Conservation (phyloP, 1,139 yeast species). For the Wickerhamomyces sp. region DNA sequence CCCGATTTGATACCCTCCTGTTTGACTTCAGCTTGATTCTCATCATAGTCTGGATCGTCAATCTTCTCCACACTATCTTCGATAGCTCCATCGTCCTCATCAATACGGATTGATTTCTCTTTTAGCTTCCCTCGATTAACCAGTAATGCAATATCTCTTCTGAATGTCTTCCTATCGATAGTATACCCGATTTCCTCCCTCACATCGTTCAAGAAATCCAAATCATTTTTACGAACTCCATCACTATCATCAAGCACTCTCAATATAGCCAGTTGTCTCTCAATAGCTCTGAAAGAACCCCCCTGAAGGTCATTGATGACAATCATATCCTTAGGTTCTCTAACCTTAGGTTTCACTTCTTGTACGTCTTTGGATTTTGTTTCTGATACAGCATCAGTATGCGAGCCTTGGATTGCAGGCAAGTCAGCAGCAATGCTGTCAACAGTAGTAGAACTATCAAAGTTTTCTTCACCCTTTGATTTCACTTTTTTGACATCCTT, state of each 20-base stretch:
- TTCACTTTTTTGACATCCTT: neutral
- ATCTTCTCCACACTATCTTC: neutral
- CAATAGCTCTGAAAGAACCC: constrained; percentile 28
- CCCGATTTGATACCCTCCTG: too few species aligned
- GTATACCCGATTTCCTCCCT: constrained; percentile 23
- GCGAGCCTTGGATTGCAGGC: neutral
- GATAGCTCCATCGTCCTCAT: constrained; percentile 3
- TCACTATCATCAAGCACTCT: constrained; percentile 25
- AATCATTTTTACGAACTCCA: constrained; percentile 30
- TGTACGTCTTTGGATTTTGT: constrained; percentile 2
- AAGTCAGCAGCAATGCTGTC: too few species aligned
- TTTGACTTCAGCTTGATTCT: too few species aligned
- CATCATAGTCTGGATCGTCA: too few species aligned
- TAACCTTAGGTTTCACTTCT: neutral
- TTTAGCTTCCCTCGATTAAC: constrained; percentile 21
- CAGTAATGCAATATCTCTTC: constrained; percentile 23
- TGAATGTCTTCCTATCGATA: constrained; percentile 30
- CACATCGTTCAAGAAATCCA: constrained; percentile 19
- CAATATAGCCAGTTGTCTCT: constrained; percentile 27
- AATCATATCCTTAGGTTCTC: neutral
- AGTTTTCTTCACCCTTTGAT: constrained; percentile 2
- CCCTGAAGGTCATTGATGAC: constrained; percentile 18
- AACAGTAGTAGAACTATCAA: too few species aligned
- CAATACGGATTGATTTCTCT: constrained; percentile 11
- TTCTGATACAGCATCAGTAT: neutral